Evolutionary conservation across 192 early-diverging fungal species (phyloP), one percentile per base, ranked within the genome.

Genomic region (Coemansia reversa): DNA sequence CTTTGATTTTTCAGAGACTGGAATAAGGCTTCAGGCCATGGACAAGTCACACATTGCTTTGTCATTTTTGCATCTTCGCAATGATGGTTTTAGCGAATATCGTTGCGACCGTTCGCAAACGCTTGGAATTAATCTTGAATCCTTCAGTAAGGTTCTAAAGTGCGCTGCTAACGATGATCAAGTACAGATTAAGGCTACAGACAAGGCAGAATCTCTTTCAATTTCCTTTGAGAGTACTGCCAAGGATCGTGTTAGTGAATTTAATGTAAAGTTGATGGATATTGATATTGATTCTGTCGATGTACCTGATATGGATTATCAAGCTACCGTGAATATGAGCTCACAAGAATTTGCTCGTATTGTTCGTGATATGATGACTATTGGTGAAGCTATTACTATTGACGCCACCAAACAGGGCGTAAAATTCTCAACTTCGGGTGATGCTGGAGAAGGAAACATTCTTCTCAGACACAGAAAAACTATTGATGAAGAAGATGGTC

Each of bases 31-130:
- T 7, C 97, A 99, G 85, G 94, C 97, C 60, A 99, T 99, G 97
- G 95, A 98, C 83, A 94, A 91, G 85, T 91, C 96, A 25, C 96
- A 98, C 77, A 92, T 98, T n/a, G 93, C 95, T 14, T 85, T 98
- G 20, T 94, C 95, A 16, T 83, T 92, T 30, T 85, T 97, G 51
- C 79, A 94, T 59, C 84, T 97, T 52, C 85, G 91, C 57, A 74
- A 88, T 18, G 86, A 89, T 45, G 93, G 92, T 9, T 93, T 93
- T 69, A 89, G 91, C 68, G 89, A 90, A 52, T 92, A 91, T 83
- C 86, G 90, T 63, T 97, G 95, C 79, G 97, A 97, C 81, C 86
- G 93, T 69, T 89, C 89, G 74, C 81, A 94, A 57, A 87, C 91
- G 58, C 85, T 99, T 55, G 97, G 97, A 63, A 86, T 99, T 72